phyloP scores from a whole-genome alignment of 371 early-diverging fungal species.

The Synchytrium microbalum region DNA sequence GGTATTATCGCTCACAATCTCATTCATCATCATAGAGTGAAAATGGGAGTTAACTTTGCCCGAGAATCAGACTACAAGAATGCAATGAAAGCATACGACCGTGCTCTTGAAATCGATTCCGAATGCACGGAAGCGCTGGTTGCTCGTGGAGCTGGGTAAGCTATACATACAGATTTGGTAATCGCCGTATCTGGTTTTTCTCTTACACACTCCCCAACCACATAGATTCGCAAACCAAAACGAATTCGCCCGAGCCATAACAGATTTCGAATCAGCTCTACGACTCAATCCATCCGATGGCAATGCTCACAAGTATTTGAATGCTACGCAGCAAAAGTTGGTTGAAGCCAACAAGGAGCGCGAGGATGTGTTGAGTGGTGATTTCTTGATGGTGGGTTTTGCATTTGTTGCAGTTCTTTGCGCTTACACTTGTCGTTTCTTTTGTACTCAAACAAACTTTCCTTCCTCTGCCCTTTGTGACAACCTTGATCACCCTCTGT shows the following conservation, averaged over 20 bases:
- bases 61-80: neutral
- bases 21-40: neutral
- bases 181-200: neutral
- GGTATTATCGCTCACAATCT: neutral
- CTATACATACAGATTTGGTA: too few relatives aligned
- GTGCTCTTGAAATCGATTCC: neutral
- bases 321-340: neutral
- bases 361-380: neutral
- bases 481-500: too few relatives aligned
- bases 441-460: too few relatives aligned
- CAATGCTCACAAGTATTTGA: neutral
- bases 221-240: neutral
- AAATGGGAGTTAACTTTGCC: neutral
- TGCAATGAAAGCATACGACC: neutral
- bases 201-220: too few relatives aligned
- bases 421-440: neutral
- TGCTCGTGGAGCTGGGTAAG: neutral
- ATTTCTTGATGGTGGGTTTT: neutral
- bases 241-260: neutral
- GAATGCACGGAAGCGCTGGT: neutral
- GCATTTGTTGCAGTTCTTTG: neutral
- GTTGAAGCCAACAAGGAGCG: neutral
- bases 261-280: neutral
- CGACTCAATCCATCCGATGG: neutral
- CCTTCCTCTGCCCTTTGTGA: too few relatives aligned